Evolutionary conservation across 2,329 filamentous ascomycete genomes (phyloP).

Genomic region (Hymenoscyphus scutula): DNA sequence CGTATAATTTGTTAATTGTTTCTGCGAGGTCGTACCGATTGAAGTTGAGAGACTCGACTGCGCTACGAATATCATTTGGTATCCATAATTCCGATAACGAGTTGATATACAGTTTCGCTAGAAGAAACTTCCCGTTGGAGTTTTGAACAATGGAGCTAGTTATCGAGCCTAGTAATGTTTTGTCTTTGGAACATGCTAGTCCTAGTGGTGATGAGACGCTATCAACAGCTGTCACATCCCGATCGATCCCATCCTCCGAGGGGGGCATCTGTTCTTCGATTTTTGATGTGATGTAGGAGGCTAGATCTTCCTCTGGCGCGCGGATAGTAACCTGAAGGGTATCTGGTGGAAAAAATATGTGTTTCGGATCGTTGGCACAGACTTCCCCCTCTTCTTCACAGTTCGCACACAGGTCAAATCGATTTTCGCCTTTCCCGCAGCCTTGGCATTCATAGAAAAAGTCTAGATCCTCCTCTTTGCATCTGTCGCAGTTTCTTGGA

Average conservation of each 20-base stretch:
- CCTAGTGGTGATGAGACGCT: slow-evolving; percentile 10
- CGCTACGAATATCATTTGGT: slow-evolving; percentile 14
- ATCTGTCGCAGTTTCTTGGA: slow-evolving; percentile 12
- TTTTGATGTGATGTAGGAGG: slow-evolving; percentile 10
- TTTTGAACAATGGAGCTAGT: slow-evolving; percentile 15
- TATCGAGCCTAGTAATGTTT: slow-evolving; percentile 11
- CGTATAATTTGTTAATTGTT: slow-evolving; percentile 42
- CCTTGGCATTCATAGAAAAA: slow-evolving; percentile 16
- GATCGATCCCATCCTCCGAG: not conserved
- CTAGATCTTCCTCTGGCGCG: slow-evolving; percentile 14
- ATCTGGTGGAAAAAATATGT: slow-evolving; percentile 11
- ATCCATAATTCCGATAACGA: slow-evolving; percentile 14
- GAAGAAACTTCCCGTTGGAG: slow-evolving; percentile 17
- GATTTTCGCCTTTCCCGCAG: slow-evolving; percentile 11
- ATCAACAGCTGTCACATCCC: slow-evolving; percentile 10
- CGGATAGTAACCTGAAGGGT: slow-evolving; percentile 14
- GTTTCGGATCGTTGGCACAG: slow-evolving; percentile 12
- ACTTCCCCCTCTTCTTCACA: slow-evolving; percentile 7
- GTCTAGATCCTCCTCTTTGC: not conserved
- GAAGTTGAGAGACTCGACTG: slow-evolving; percentile 11
- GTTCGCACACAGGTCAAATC: slow-evolving; percentile 16
- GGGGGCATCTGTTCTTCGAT: slow-evolving; percentile 18
- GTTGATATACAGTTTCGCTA: slow-evolving; percentile 19
- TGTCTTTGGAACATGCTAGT: slow-evolving; percentile 10
- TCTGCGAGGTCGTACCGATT: slow-evolving; percentile 17